These are phyloP conservation scores for Musa balbisiana DNA, from an alignment of 202 grass and related monocot species.

Conservation along the genomic window DNA sequence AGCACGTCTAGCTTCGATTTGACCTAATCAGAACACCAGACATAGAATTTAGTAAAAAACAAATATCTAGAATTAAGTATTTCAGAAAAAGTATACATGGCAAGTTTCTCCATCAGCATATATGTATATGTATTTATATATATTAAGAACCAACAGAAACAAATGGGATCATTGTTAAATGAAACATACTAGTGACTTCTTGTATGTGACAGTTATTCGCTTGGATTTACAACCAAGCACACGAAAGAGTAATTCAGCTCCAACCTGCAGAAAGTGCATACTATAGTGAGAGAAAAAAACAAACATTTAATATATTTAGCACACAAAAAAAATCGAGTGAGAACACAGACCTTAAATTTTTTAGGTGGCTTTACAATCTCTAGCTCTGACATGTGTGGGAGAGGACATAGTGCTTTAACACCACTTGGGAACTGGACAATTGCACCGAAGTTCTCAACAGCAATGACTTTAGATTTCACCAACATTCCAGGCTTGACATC, in stretches of 20 bases:
- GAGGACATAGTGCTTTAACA: slow-evolving; percentile 89
- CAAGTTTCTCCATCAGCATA: not conserved
- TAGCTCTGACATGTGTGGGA: slow-evolving; percentile 92
- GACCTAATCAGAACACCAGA: slow-evolving; percentile 46
- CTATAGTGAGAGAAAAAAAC: not conserved
- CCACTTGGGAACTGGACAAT: slow-evolving; percentile 86
- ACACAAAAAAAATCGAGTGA: not conserved
- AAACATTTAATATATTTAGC: not conserved
- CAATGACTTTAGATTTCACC: slow-evolving; percentile 73
- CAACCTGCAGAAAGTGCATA: slow-evolving; percentile 35
- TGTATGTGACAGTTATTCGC: slow-evolving; percentile 88
- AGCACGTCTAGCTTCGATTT: slow-evolving; percentile 87
- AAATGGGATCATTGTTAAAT: slow-evolving; percentile 2
- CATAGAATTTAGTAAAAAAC: not conserved
- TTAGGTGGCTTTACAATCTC: slow-evolving; percentile 70
- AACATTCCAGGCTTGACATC: slow-evolving; percentile 97
- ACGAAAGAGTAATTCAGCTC: slow-evolving; percentile 78
- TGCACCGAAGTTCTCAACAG: slow-evolving; percentile 59
- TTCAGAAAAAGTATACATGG: not conserved
- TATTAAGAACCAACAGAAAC: not conserved
- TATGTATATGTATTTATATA: not conserved
- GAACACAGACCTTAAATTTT: slow-evolving; percentile 78
- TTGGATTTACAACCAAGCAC: slow-evolving; percentile 97
- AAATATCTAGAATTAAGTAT: not conserved
- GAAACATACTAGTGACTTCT: slow-evolving; percentile 77